Base-by-base conservation (phyloP, 2,329 filamentous ascomycete species). In the Arthrobotrys entomopaga region DNA sequence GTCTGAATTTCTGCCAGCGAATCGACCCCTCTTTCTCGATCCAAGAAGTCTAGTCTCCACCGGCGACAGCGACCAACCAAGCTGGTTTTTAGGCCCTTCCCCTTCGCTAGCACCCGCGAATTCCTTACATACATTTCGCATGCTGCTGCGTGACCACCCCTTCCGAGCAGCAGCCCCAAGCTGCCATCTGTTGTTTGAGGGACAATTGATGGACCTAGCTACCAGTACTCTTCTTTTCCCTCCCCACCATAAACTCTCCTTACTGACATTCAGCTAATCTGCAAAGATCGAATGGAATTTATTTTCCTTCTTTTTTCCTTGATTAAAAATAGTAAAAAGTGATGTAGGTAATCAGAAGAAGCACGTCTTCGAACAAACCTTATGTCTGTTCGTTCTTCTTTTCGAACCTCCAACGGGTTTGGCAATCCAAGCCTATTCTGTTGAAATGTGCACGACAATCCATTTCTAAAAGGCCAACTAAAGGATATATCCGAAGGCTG, bases 71-170 rank as follows among this genome's bases (percentile, higher is more conserved):
- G 58, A 54, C 69, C 69, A 73, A 73, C 69, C 69, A 73, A 56
- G 15, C 19, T 3, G 43, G 49, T 26, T 26, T 38, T 61, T 52
- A 50, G 42, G 22, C n/a, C 40, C 42, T 59, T 63, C 16, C 13
- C 61, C 57, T 56, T 65, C 65, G 65, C 65, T 70, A 57, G 65
- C 49, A 70, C 65, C 65, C 65, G 65, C 56, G 43, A 73, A 73
- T 73, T 73, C 69, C 60, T 73, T 73, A 66, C 59, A 66, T 73
- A 66, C 59, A 66, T 60, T 65, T 65, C 66, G 63, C 61, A 66
- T 56, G 60, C 69, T 66, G 61, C 69, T 66, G 61, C 69, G 69
- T 73, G 69, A 73, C 69, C 61, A 70, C 49, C 65, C 65, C 42
- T 70, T 50, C 40, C 43, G 53, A 59, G 53, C 67, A 59, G 6